Conservation (phyloP, 257 asterid species). For the Salvia hispanica region DNA sequence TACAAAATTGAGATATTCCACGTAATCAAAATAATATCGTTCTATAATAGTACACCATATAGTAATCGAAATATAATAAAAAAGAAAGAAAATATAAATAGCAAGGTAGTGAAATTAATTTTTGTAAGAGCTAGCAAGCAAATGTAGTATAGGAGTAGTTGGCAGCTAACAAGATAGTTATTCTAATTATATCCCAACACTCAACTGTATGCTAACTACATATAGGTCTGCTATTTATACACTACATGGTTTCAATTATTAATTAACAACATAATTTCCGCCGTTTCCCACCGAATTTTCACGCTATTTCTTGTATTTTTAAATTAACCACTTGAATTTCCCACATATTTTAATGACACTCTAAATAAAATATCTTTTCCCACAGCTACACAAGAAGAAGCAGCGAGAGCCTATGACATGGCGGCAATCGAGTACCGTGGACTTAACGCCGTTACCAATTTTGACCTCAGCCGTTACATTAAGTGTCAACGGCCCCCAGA, state of each 20-base stretch:
- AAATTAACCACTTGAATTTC: conserved; percentile 1
- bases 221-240: conserved; percentile 37
- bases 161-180: no score
- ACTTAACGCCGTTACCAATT: conserved; percentile 76
- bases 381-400: conserved; percentile 82
- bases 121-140: no score
- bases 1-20: no score
- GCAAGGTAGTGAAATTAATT: no score
- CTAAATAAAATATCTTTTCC: background rate
- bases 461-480: conserved; percentile 70
- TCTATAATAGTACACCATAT: no score
- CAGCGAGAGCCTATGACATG: conserved; percentile 82
- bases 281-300: conserved; percentile 49
- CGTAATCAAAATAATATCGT: no score
- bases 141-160: no score
- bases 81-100: no score
- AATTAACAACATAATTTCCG: conserved; percentile 16
- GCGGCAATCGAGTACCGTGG: conserved; percentile 88
- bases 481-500: conserved; percentile 48
- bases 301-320: background rate
- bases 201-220: conserved; percentile 42
- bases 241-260: background rate
- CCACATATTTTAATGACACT: conserved; percentile 5
- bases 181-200: background rate
- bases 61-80: no score